Conservation (phyloP, 163 green algal genomes). For the Trebouxia gelatinosa region DNA sequence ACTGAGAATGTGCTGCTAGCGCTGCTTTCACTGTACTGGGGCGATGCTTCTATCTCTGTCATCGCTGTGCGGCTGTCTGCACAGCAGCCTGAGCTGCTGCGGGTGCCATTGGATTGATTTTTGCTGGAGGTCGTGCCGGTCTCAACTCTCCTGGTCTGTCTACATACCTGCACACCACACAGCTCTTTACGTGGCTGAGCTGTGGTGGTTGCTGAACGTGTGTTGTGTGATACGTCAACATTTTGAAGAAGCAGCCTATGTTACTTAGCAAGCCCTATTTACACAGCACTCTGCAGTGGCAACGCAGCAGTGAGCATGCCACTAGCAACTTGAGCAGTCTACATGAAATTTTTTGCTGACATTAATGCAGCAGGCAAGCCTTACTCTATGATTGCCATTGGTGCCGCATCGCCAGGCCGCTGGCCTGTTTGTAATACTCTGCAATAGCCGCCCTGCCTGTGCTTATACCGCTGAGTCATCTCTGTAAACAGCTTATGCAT, state of each 20-base stretch:
- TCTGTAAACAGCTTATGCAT: constrained; percentile 82
- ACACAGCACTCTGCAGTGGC: neutral
- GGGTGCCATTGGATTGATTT: neutral
- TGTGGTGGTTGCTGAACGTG: neutral
- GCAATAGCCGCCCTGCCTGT: constrained; percentile 85
- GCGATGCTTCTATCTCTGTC: too few relatives aligned
- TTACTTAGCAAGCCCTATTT: neutral
- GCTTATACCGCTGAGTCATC: constrained; percentile 75
- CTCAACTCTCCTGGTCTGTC: constrained; percentile 73
- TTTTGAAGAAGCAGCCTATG: neutral
- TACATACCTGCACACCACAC: constrained; percentile 53
- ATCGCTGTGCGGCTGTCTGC: neutral
- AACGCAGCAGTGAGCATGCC: neutral
- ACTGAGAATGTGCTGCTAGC: too few relatives aligned
- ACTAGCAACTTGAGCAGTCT: neutral
- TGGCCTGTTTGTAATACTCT: constrained; percentile 69
- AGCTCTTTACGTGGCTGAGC: neutral
- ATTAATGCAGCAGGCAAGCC: constrained; percentile 22
- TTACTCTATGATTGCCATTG: constrained; percentile 90
- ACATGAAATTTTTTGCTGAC: too few relatives aligned
- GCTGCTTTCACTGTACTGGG: too few relatives aligned
- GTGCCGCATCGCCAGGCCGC: constrained; percentile 70
- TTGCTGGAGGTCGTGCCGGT: constrained; percentile 48
- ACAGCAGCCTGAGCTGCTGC: constrained; percentile 19
- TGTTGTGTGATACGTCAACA: neutral